Base-by-base conservation (phyloP, 768 basidiomycete genomes). In the Tylopilus plumbeoviolaceoides region DNA sequence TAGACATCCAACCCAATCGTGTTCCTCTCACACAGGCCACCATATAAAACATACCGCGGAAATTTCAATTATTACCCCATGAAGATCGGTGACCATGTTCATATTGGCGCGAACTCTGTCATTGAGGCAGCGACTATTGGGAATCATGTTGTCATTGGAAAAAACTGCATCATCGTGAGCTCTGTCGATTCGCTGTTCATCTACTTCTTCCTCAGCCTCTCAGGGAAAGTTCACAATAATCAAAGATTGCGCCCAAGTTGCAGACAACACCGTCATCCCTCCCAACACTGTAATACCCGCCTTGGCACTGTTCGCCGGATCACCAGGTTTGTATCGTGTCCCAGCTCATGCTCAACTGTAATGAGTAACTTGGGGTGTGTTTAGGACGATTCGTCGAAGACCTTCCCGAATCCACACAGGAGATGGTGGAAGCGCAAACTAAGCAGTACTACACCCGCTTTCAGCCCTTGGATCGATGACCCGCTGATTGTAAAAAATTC, bases 21-120 rank as follows among this genome's bases (percentile, higher is more conserved):
- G 23, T 5, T 23, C 23, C 35, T 17, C 33, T 28, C 31, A 21
- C 14, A 35, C 41, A 89, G 89, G 57, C 91, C 89, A 10, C 91
- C 89, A 4, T 90, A 91, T 69, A 91, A 92, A 70, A 92, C 90
- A 0, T 93, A 92, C 67, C 83, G 90, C 47, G 89, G 89, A 55
- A 85, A 88, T 57, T 91, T 92, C 77, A 97, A 98, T 65, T 98
- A 95, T 72, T 98, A 98, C 64, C 95, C 95, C 6, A 92, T 98
- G 86, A 93, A 95, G 67, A 85, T 99, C 10, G 91, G 92, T 3
- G 95, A 98, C 71, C 85, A 91, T 65, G 97, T 98, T 21, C 87
- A 95, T 56, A 91, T 99, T 42, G 95, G 95, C 15, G 82, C 88
- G n/a, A 81, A 82, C 58, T 82, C 81, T 40, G 83, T 98, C 48